Evolutionary conservation across 345 rosid genomes (phyloP).

Genomic region (Reutealis trisperma): DNA sequence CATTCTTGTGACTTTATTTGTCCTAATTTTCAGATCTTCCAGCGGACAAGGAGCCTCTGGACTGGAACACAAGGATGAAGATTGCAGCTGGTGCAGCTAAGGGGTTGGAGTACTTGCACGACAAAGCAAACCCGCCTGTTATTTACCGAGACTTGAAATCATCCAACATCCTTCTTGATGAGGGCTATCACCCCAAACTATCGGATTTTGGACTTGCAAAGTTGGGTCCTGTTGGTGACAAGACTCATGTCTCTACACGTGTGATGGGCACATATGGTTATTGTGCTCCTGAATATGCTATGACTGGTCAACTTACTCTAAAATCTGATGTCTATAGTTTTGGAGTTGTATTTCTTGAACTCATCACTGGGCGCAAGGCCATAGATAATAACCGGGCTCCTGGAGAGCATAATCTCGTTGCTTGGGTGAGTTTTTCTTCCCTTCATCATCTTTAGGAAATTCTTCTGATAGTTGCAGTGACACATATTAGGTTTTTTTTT

Average conservation of each 20-base stretch:
- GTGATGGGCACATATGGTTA: slow-evolving; percentile 99
- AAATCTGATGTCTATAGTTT: slow-evolving; percentile 97
- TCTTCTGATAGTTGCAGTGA: background rate
- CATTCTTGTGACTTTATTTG: slow-evolving; percentile 7
- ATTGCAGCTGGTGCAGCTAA: slow-evolving; percentile 99
- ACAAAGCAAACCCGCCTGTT: slow-evolving; percentile 95
- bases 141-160: slow-evolving; percentile 95
- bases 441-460: background rate
- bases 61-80: slow-evolving; percentile 97
- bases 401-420: slow-evolving; percentile 95
- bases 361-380: slow-evolving; percentile 96
- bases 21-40: slow-evolving; percentile 66
- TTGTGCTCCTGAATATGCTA: slow-evolving; percentile 98
- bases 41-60: slow-evolving; percentile 73
- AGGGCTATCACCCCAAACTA: slow-evolving; percentile 86
- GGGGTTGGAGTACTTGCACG: slow-evolving; percentile 95
- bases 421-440: slow-evolving; percentile 67
- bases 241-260: slow-evolving; percentile 97
- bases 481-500: background rate
- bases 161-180: slow-evolving; percentile 91
- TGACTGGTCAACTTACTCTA: slow-evolving; percentile 96
- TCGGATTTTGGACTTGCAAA: slow-evolving; percentile 98
- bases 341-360: slow-evolving; percentile 96
- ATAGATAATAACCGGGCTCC: slow-evolving; percentile 76
- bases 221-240: slow-evolving; percentile 96